Evolutionary conservation across 139 green algal genomes (phyloP).

Genomic region (Pleodorina starrii): DNA sequence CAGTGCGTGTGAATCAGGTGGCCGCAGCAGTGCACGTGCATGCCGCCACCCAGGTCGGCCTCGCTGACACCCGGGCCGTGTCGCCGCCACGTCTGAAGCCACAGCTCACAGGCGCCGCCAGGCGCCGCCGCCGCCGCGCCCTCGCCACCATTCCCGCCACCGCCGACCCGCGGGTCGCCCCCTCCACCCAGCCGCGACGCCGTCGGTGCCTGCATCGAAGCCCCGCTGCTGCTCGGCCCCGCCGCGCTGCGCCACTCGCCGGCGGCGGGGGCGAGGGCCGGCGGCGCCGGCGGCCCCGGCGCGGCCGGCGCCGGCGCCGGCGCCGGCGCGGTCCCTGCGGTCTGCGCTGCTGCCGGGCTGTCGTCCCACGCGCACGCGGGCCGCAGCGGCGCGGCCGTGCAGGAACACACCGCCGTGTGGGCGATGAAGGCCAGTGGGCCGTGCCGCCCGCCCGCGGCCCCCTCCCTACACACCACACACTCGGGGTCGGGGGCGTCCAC

Average conservation of each 20-base stretch:
- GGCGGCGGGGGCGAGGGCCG: neutral
- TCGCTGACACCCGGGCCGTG: constrained; percentile 10
- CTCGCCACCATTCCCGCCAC: neutral
- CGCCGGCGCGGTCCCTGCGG: too few species aligned
- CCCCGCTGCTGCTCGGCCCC: too few species aligned
- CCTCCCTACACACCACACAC: constrained; percentile 37
- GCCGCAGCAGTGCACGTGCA: constrained; percentile 50
- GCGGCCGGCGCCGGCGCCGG: too few species aligned
- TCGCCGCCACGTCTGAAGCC: neutral
- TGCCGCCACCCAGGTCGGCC: neutral
- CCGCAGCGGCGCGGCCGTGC: neutral
- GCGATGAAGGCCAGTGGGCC: constrained; percentile 29
- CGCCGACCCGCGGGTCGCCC: neutral
- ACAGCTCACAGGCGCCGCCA: neutral
- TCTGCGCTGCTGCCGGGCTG: neutral
- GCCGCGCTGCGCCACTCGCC: neutral
- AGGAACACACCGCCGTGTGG: constrained; percentile 7
- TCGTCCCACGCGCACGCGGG: neutral
- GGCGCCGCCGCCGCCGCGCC: neutral
- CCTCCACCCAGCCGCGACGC: neutral
- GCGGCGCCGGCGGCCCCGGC: too few species aligned
- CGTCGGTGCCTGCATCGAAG: neutral
- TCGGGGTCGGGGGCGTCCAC: neutral
- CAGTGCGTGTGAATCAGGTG: constrained; percentile 39
- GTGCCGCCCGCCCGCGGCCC: neutral